phyloP scores from a whole-genome alignment of 257 asterid species.

The Mitragyna speciosa region DNA sequence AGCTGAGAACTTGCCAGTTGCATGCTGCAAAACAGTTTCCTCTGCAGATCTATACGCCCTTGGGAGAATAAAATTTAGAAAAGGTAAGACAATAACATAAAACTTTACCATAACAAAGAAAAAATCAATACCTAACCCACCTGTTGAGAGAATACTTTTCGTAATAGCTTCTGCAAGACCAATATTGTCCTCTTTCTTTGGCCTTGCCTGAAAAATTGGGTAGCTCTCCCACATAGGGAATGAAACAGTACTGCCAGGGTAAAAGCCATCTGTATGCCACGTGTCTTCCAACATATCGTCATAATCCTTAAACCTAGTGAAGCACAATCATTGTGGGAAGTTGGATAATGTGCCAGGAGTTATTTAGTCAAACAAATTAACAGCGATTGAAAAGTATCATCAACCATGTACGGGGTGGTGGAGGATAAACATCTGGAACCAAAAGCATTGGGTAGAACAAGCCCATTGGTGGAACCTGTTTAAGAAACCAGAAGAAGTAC shows the following conservation, averaged over 20 bases:
- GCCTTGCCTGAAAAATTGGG: conserved; percentile 68
- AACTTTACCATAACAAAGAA: conserved; percentile 15
- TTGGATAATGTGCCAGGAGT: not conserved
- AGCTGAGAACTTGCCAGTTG: conserved; percentile 68
- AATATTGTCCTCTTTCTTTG: conserved; percentile 72
- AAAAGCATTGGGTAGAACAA: conserved; percentile 86
- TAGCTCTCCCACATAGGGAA: conserved; percentile 91
- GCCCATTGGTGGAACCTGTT: conserved; percentile 99
- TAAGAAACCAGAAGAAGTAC: conserved; percentile 26
- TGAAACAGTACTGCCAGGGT: conserved; percentile 48
- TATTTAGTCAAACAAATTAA: conserved; percentile 4
- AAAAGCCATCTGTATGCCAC: conserved; percentile 62
- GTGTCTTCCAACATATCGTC: conserved; percentile 98
- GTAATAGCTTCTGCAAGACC: conserved; percentile 97
- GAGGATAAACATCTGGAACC: conserved; percentile 94
- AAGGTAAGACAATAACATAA: conserved; percentile 27
- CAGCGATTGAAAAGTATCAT: conserved; percentile 19
- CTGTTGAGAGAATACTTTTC: conserved; percentile 87
- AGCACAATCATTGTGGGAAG: not conserved
- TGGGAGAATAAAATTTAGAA: conserved; percentile 20
- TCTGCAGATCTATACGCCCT: conserved; percentile 93
- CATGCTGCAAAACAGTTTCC: conserved; percentile 97
- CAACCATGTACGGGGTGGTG: conserved; percentile 85
- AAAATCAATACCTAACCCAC: conserved; percentile 33
- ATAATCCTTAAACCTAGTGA: conserved; percentile 78